phyloP scores from a whole-genome alignment of 306 rosid genomes.

The Dryas octopetala region DNA sequence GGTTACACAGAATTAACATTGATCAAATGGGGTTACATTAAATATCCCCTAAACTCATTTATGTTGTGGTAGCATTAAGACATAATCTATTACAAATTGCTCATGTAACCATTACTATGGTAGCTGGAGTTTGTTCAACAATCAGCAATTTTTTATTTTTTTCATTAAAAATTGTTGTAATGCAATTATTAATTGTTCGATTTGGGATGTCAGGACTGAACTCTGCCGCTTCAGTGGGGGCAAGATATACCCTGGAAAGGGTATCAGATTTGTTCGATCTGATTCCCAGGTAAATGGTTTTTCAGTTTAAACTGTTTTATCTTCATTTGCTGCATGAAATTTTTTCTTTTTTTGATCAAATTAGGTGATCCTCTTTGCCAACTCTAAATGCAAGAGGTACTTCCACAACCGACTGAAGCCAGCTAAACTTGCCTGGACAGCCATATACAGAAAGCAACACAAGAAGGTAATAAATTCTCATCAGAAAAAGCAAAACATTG shows the following conservation, averaged over 20 bases:
- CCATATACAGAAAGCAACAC: constrained; percentile 75
- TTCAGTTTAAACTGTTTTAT: too few species aligned
- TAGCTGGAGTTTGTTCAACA: neutral
- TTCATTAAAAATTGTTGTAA: neutral
- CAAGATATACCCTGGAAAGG: constrained; percentile 74
- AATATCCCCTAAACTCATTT: neutral
- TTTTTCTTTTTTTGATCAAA: neutral
- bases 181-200: neutral
- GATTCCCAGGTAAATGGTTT: constrained; percentile 60
- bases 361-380: constrained; percentile 67
- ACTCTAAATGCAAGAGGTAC: constrained; percentile 72
- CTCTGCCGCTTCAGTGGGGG: constrained; percentile 72
- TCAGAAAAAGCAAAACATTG: neutral
- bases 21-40: too few species aligned
- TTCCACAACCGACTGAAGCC: constrained; percentile 79
- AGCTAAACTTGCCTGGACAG: constrained; percentile 73
- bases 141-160: neutral
- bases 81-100: neutral
- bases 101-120: neutral
- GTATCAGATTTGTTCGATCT: constrained; percentile 60
- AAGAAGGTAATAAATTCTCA: constrained; percentile 48
- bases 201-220: constrained; percentile 51
- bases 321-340: too few species aligned
- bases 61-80: neutral
- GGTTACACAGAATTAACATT: too few species aligned